Evolutionary conservation across 2,329 filamentous ascomycete species (phyloP), one percentile per base, ranked within the genome.

Genomic region (Cordyceps pruinosa): DNA sequence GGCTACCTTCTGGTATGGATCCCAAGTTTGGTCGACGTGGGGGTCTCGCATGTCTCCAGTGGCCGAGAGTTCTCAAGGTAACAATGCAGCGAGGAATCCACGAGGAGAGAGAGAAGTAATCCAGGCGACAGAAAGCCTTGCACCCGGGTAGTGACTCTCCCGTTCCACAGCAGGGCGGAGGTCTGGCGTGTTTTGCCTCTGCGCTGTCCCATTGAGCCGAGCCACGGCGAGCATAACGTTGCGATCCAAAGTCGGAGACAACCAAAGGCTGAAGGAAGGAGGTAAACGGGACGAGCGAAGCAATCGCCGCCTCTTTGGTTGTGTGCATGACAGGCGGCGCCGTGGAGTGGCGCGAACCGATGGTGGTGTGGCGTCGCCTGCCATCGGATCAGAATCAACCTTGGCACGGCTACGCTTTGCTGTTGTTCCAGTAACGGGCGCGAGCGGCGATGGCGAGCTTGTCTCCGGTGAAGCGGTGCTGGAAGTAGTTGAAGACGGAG

Each of bases 401-500:
- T 37, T 26, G 34, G 34, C 34, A 25, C 34, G 28, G 12, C 68
- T 66, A 75, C 48, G 70, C 74, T 50, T 66, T 66, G 19, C 67
- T 63, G 61, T 76, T 73, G 64, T 80, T 75, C 81, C 81, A 84
- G 67, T 77, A 84, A 58, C 79, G 71, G 63, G 69, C 75, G 60
- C 74, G 73, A 19, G 81, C 81, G 37, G 68, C 70, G n/a, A 73
- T 66, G 41, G 77, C 77, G n/a, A 73, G 64, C 61, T 73, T 66
- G 61, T 79, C 70, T 59, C 82, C 81, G 30, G 74, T 69, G 66
- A 87, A 90, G 10, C 86, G 81, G 61, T 80, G 72, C 61, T 88
- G 86, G 70, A 88, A 93, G 71, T 87, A 93, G 75, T 94, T 95
- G 82, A 95, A 91, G 59, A 95, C 79, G 56, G 88, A 84, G 66